These are phyloP conservation scores for Cryptosporidium muris DNA, from an alignment of 169 alveolate species.

Conservation along the genomic window DNA sequence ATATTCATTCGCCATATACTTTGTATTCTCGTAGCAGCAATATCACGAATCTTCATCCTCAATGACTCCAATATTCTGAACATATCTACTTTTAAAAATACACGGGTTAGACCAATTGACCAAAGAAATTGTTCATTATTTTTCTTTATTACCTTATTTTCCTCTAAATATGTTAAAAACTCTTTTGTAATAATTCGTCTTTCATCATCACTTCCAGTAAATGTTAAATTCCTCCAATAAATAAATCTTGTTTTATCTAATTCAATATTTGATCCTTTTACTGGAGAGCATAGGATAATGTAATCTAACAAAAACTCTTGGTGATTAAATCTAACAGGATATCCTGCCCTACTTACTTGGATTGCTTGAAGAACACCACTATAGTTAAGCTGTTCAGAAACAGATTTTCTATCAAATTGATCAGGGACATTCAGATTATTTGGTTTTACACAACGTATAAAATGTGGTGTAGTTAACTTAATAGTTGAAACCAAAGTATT, in stretches of 20 bases:
- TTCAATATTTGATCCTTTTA: constrained; percentile 11
- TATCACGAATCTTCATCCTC: constrained; percentile 52
- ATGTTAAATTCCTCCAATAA: background rate
- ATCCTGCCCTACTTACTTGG: constrained; percentile 93
- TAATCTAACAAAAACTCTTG: constrained; percentile 85
- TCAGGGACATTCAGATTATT: constrained; percentile 85
- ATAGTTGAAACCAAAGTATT: constrained; percentile 87
- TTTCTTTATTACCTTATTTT: background rate
- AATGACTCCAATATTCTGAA: constrained; percentile 41
- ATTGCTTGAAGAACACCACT: constrained; percentile 92
- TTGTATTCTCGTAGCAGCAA: constrained; percentile 73
- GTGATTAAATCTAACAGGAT: constrained; percentile 91
- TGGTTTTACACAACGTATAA: constrained; percentile 95
- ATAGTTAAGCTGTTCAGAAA: constrained; percentile 89
- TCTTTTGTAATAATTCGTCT: constrained; percentile 5
- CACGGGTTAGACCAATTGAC: constrained; percentile 55
- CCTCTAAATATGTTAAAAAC: constrained; percentile 4
- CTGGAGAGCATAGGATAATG: constrained; percentile 75
- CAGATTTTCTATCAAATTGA: constrained; percentile 87
- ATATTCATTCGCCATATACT: constrained; percentile 70
- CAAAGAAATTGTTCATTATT: background rate
- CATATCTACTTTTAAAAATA: constrained; percentile 35
- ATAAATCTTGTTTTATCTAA: background rate
- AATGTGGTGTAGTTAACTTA: constrained; percentile 89
- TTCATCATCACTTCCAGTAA: background rate